phyloP scores from a whole-genome alignment of 495 filamentous ascomycete species.

The Amphirosellinia nigrospora region DNA sequence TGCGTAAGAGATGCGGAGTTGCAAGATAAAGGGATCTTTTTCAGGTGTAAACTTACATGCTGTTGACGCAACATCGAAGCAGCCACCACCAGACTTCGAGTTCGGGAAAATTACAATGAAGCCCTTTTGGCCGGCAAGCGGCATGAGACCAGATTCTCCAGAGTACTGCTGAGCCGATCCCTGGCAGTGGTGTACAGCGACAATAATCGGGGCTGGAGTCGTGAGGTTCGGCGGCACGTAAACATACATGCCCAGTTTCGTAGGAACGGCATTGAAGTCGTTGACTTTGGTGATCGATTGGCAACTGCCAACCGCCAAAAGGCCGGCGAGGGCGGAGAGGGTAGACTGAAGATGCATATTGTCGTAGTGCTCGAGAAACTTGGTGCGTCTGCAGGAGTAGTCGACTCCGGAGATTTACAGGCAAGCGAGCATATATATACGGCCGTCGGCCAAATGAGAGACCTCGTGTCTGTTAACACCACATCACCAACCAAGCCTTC shows the following conservation, averaged over 20 bases:
- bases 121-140: constrained; percentile 33
- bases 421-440: constrained; percentile 9
- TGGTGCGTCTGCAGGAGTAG: not conserved
- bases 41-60: constrained; percentile 31
- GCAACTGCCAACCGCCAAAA: constrained; percentile 40
- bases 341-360: constrained; percentile 48
- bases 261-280: constrained; percentile 53
- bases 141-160: constrained; percentile 49
- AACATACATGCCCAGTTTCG: constrained; percentile 58
- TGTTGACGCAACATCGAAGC: constrained; percentile 42
- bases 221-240: constrained; percentile 61
- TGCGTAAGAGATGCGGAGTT: not conserved
- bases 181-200: constrained; percentile 63
- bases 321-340: constrained; percentile 39
- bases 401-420: not conserved
- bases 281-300: constrained; percentile 45
- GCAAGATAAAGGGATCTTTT: not conserved
- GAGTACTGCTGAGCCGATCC: constrained; percentile 60
- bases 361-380: constrained; percentile 17
- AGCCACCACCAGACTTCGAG: constrained; percentile 40
- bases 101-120: constrained; percentile 48
- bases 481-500: not conserved
- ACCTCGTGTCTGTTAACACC: constrained; percentile 1
- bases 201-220: constrained; percentile 57
- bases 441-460: not conserved